Conservation (phyloP, 2,329 filamentous ascomycete species). For the Nemania sp. region DNA sequence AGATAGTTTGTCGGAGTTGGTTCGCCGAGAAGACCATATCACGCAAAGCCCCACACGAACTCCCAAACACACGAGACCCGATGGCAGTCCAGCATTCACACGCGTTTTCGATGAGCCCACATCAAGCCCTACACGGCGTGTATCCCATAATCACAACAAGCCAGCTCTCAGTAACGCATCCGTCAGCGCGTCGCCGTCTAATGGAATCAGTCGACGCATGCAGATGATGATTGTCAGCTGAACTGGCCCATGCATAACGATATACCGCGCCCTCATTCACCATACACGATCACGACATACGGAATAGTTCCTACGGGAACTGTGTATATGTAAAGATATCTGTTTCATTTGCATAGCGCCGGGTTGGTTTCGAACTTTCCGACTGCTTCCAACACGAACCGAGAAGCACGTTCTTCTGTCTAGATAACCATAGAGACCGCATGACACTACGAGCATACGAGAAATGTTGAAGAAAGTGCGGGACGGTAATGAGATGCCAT, state of each 20-base stretch:
- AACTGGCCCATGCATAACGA: slow-evolving; percentile 33
- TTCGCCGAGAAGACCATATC: slow-evolving; percentile 70
- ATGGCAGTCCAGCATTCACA: slow-evolving; percentile 76
- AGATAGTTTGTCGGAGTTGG: slow-evolving; percentile 69
- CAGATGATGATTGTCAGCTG: slow-evolving; percentile 74
- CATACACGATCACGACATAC: slow-evolving; percentile 12
- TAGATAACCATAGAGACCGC: slow-evolving; percentile 42
- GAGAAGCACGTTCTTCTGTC: slow-evolving; percentile 38
- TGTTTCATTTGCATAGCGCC: slow-evolving; percentile 57
- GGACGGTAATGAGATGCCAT: slow-evolving; percentile 28
- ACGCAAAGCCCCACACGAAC: slow-evolving; percentile 67
- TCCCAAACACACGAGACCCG: slow-evolving; percentile 60
- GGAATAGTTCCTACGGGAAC: slow-evolving; percentile 35
- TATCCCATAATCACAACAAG: slow-evolving; percentile 65
- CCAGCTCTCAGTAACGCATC: slow-evolving; percentile 63
- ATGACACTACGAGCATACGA: slow-evolving; percentile 37
- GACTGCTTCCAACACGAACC: slow-evolving; percentile 30
- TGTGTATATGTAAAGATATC: slow-evolving; percentile 52
- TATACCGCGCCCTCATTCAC: background rate
- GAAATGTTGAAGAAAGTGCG: slow-evolving; percentile 31
- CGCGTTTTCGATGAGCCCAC: slow-evolving; percentile 73
- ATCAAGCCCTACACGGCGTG: slow-evolving; percentile 64
- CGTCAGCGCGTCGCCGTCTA: slow-evolving; percentile 65
- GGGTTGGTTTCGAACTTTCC: slow-evolving; percentile 47
- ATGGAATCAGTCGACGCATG: slow-evolving; percentile 65